Percentiles rank a stretch among this genome's conserved stretches.
Conservation (phyloP, 257 asterid species). For the Solanum medicagineum region DNA sequence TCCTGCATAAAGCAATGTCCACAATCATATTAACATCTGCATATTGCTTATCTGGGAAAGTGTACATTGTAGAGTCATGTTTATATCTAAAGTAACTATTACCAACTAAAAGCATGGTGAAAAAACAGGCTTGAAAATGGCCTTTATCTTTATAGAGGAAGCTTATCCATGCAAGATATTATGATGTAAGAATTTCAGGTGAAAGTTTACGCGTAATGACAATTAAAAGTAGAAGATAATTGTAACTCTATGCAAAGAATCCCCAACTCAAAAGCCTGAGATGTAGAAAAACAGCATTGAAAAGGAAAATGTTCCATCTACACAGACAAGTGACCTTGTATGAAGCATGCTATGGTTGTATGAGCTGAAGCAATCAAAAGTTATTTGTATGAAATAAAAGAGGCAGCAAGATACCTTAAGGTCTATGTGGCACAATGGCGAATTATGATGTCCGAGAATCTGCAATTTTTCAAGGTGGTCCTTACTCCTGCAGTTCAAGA, state of each 20-base stretch:
- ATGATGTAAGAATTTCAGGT: neutral
- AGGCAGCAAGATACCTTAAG: constrained; percentile 50
- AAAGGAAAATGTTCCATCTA: neutral
- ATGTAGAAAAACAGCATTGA: neutral
- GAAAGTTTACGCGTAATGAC: neutral
- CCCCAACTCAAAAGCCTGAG: neutral
- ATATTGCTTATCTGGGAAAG: neutral
- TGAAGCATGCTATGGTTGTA: neutral
- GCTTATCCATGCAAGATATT: neutral
- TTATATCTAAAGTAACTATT: neutral
- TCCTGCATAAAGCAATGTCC: constrained; percentile 32
- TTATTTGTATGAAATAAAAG: neutral
- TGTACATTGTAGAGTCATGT: neutral
- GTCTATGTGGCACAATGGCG: constrained; percentile 56
- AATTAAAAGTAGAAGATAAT: neutral
- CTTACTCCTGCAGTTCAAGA: constrained; percentile 42
- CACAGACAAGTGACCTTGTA: neutral
- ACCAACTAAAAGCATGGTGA: neutral
- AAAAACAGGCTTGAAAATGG: neutral
- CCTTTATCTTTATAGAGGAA: neutral
- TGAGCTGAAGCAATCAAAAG: neutral
- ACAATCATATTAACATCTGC: neutral
- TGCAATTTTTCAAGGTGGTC: constrained; percentile 59
- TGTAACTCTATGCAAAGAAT: neutral
- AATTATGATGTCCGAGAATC: constrained; percentile 61